phyloP scores from a whole-genome alignment of 805 yeast species.

The Ogataea sp. region DNA sequence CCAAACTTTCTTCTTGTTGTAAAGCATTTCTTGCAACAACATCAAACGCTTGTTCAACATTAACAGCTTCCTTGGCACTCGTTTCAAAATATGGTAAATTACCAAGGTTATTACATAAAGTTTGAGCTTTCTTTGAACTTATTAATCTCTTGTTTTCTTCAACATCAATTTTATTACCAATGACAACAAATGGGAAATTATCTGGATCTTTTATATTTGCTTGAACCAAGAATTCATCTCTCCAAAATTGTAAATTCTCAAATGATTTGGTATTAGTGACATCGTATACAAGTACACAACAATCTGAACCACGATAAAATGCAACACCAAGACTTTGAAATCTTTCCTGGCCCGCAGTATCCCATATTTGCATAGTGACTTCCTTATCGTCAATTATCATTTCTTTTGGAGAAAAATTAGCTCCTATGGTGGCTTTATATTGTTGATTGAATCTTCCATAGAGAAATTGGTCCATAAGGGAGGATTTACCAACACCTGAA shows the following conservation, averaged over 20 bases:
- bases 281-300: constrained; percentile 93
- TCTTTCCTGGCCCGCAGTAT: constrained; percentile 97
- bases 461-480: constrained; percentile 95
- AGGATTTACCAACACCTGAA: constrained; percentile 96
- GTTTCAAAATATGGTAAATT: constrained; percentile 92
- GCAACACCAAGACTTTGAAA: constrained; percentile 97
- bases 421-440: constrained; percentile 97
- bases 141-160: constrained; percentile 84
- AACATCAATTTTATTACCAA: constrained; percentile 92
- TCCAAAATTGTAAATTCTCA: constrained; percentile 84
- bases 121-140: constrained; percentile 42
- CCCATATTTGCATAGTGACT: constrained; percentile 89
- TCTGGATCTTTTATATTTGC: constrained; percentile 92
- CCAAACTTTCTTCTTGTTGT: constrained; percentile 90
- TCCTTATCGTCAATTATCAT: constrained; percentile 75
- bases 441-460: constrained; percentile 91
- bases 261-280: constrained; percentile 92
- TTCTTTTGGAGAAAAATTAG: constrained; percentile 92
- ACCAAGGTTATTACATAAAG: constrained; percentile 34
- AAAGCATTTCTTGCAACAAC: constrained; percentile 92
- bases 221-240: constrained; percentile 90
- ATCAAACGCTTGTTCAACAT: constrained; percentile 93
- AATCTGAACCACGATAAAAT: constrained; percentile 95
- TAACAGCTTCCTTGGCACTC: constrained; percentile 94
- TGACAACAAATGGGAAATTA: constrained; percentile 88